phyloP scores from a whole-genome alignment of 768 basidiomycete species.

The Asterophora lycoperdoides region DNA sequence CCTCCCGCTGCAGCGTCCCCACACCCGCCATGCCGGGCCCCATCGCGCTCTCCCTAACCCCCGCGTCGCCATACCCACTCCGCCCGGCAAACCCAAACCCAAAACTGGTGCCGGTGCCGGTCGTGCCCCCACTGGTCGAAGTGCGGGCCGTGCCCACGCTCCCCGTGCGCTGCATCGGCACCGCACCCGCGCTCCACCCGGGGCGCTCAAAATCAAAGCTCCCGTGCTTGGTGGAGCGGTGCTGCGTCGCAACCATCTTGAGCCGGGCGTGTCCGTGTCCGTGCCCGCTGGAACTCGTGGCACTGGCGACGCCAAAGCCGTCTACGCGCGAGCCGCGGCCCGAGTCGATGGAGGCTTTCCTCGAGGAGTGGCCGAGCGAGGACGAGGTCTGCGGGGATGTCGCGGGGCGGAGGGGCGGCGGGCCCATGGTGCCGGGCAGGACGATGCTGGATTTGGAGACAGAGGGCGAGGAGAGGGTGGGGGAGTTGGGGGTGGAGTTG shows the following conservation, averaged over 20 bases:
- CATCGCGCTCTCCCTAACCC: conserved; percentile 32
- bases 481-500: conserved; percentile 7
- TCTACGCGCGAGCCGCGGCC: conserved; percentile 17
- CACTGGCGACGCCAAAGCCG: not conserved
- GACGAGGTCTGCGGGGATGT: conserved; percentile 7
- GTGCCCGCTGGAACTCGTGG: conserved; percentile 24
- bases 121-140: conserved; percentile 26
- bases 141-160: conserved; percentile 34
- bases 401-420: conserved; percentile 10
- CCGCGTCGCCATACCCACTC: conserved; percentile 12
- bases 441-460: conserved; percentile 2
- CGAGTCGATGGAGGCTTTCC: conserved; percentile 34
- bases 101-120: conserved; percentile 23
- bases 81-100: conserved; percentile 23
- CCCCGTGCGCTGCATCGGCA: conserved; percentile 48
- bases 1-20: conserved; percentile 39
- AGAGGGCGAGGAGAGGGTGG: not conserved
- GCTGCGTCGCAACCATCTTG: conserved; percentile 9
- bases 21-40: conserved; percentile 43
- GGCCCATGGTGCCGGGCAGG: conserved; percentile 8
- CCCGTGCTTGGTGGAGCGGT: conserved; percentile 55
- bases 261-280: conserved; percentile 19
- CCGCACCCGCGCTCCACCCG: conserved; percentile 34
- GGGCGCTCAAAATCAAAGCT: conserved; percentile 79
- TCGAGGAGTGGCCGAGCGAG: conserved; percentile 11